phyloP scores from a whole-genome alignment of 2,329 filamentous ascomycete genomes.

The Neofusicoccum cordaticola region DNA sequence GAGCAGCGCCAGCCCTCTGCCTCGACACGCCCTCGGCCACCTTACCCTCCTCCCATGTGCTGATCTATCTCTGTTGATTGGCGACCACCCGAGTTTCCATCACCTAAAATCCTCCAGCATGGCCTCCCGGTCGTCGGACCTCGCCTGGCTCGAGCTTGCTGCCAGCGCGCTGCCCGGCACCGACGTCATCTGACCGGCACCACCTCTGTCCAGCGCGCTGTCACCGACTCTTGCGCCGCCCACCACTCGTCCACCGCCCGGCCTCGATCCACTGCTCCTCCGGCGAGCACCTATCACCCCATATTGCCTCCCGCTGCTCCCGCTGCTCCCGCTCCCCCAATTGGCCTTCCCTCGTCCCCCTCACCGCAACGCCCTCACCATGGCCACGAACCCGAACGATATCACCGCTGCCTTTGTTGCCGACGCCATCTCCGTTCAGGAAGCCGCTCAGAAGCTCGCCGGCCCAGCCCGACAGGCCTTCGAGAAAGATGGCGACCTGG shows the following conservation, averaged over 20 bases:
- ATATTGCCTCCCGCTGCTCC: neutral
- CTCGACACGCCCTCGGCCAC: neutral
- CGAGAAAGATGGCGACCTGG: constrained; percentile 5
- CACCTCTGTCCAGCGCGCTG: neutral
- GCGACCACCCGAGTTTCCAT: constrained; percentile 1
- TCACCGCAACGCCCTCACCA: neutral
- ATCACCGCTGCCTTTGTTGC: neutral
- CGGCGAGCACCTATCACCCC: constrained; percentile 7
- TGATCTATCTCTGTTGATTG: constrained; percentile 12
- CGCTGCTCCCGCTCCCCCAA: neutral
- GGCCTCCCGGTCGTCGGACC: neutral
- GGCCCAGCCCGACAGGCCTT: neutral
- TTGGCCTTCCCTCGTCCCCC: neutral
- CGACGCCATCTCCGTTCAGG: constrained; percentile 10
- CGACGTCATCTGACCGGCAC: constrained; percentile 10
- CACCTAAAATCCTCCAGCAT: neutral
- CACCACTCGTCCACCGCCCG: neutral
- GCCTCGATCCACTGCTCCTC: neutral
- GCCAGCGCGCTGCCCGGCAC: neutral
- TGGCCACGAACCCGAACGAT: neutral
- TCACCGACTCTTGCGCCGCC: neutral
- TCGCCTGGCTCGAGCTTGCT: constrained; percentile 5
- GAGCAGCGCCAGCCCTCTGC: neutral
- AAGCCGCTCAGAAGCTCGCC: constrained; percentile 11
- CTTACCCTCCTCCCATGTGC: neutral